phyloP scores from a whole-genome alignment of 257 asterid genomes.

The Penstemon newberryi region DNA sequence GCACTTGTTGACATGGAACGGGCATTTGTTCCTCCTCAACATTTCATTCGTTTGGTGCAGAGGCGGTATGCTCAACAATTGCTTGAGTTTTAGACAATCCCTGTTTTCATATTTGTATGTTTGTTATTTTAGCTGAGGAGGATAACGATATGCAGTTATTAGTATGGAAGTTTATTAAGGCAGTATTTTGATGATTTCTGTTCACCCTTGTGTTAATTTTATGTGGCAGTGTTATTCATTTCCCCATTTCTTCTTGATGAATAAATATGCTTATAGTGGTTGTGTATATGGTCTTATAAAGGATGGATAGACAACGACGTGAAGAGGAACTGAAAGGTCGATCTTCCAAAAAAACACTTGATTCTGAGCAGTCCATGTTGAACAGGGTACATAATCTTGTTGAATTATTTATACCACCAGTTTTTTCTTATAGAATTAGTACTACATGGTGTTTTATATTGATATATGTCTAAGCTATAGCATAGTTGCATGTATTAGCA shows the following conservation, averaged over 20 bases:
- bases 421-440: slow-evolving; percentile 3
- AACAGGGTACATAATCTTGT: slow-evolving; percentile 49
- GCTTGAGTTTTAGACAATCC: slow-evolving; percentile 18
- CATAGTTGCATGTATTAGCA: slow-evolving; percentile 15
- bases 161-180: not conserved
- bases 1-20: slow-evolving; percentile 91
- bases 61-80: slow-evolving; percentile 60
- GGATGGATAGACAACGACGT: slow-evolving; percentile 88
- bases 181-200: not conserved
- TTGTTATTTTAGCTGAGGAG: not conserved
- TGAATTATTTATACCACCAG: not conserved
- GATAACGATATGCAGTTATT: not conserved
- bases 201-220: not conserved
- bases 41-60: slow-evolving; percentile 92
- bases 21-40: slow-evolving; percentile 89
- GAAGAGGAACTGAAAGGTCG: slow-evolving; percentile 71
- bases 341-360: slow-evolving; percentile 60
- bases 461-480: slow-evolving; percentile 3
- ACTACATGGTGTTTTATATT: not conserved
- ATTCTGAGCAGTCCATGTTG: slow-evolving; percentile 63
- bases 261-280: not conserved
- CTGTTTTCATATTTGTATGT: not conserved
- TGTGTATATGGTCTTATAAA: slow-evolving; percentile 30
- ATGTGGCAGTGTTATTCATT: not conserved
- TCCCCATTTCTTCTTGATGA: not conserved